A percentile compares a stretch with the other conserved stretches of the same genome.
These are phyloP conservation scores for Curvularia sp. DNA, from an alignment of 2,329 filamentous ascomycete genomes.

Conservation along the genomic window DNA sequence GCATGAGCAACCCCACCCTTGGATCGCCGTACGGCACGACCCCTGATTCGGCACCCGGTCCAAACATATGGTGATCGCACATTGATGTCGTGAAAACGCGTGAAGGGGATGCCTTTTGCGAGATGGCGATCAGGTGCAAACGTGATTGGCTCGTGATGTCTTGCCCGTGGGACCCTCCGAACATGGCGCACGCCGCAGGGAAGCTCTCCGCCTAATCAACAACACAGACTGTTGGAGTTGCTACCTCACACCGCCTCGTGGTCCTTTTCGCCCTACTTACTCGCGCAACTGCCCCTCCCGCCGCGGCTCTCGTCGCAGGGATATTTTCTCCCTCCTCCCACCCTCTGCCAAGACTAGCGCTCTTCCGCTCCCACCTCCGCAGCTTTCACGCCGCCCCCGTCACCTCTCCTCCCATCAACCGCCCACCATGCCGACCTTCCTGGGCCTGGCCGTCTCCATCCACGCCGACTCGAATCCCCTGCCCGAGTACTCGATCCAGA, in stretches of 20 bases:
- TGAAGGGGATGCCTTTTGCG: not conserved
- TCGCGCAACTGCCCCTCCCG: conserved; percentile 19
- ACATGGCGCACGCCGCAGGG: conserved; percentile 14
- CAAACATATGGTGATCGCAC: conserved; percentile 5
- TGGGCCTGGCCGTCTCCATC: conserved; percentile 97
- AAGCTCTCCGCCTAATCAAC: conserved; percentile 25
- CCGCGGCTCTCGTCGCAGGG: conserved; percentile 17
- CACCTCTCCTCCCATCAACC: not conserved
- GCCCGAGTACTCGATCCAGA: conserved; percentile 92
- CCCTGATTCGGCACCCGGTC: conserved; percentile 12
- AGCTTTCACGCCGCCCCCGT: conserved; percentile 11
- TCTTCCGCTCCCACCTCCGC: conserved; percentile 20
- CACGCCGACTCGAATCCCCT: conserved; percentile 82
- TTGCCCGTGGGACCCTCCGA: conserved; percentile 11
- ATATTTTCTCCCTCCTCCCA: conserved; percentile 12
- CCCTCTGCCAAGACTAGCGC: conserved; percentile 31
- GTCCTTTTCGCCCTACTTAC: conserved; percentile 21
- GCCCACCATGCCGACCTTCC: conserved; percentile 81
- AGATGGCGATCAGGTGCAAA: conserved; percentile 12
- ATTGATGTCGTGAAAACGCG: conserved; percentile 5
- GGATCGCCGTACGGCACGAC: conserved; percentile 15
- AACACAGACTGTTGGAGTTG: conserved; percentile 21
- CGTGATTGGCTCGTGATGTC: conserved; percentile 19
- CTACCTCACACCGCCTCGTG: conserved; percentile 23
- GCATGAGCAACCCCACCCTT: conserved; percentile 18